A percentile compares a stretch with the other conserved stretches of the same genome.
Conservation (phyloP, 2,329 filamentous ascomycete species). For the Diplodia seriata region DNA sequence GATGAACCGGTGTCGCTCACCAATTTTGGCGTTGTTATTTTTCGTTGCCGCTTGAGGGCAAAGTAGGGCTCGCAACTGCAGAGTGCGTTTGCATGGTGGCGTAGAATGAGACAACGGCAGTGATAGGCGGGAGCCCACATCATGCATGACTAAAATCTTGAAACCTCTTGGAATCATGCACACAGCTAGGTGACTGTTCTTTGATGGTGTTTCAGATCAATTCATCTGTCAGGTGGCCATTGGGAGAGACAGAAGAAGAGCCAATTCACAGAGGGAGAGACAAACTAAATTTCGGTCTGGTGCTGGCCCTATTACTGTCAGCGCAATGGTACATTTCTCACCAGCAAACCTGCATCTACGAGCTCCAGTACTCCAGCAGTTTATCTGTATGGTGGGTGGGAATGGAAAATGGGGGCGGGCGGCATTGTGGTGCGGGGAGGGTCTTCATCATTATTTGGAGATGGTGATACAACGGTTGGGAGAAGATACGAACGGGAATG, state of each 20-base stretch:
- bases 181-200: not conserved
- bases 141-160: not conserved
- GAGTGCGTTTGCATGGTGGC: not conserved
- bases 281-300: too few species aligned
- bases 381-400: too few species aligned
- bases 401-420: not conserved
- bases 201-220: not conserved
- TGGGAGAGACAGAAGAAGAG: too few species aligned
- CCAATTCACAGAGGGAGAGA: too few species aligned
- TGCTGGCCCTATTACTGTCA: too few species aligned
- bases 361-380: too few species aligned
- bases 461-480: not conserved
- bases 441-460: not conserved
- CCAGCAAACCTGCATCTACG: too few species aligned
- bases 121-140: not conserved
- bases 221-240: too few species aligned
- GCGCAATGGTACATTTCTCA: too few species aligned
- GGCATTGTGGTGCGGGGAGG: not conserved
- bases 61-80: not conserved
- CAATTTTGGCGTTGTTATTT: not conserved
- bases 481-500: not conserved
- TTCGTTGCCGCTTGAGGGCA: not conserved
- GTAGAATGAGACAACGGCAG: not conserved
- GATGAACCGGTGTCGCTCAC: too few species aligned
- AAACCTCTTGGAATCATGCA: not conserved